Conservation (phyloP, 2,329 filamentous ascomycete species). For the Salinomyces thailandicus region DNA sequence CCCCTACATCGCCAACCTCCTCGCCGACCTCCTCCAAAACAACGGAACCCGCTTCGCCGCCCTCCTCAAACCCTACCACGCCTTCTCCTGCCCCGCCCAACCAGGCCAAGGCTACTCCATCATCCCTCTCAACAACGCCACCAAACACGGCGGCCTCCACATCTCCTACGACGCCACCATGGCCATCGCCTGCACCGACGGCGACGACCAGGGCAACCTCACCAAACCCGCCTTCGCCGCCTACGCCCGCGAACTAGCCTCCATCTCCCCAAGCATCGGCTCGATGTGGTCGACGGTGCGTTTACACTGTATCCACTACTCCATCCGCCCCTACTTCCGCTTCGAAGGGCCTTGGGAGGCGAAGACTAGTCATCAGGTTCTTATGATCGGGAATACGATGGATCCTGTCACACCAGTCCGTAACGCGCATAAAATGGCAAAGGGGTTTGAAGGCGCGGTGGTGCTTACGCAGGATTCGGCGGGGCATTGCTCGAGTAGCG, state of each 20-base stretch:
- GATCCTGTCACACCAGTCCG: conserved; percentile 27
- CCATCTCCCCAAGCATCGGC: conserved; percentile 27
- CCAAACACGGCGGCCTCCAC: neutral
- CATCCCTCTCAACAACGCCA: conserved; percentile 6
- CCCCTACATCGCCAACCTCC: conserved; percentile 25
- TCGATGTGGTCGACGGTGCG: conserved; percentile 29
- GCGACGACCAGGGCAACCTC: conserved; percentile 23
- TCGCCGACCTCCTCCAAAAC: conserved; percentile 26
- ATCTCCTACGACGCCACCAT: conserved; percentile 13
- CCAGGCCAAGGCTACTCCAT: neutral
- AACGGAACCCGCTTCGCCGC: conserved; percentile 22
- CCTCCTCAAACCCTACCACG: conserved; percentile 13
- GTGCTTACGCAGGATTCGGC: conserved; percentile 24
- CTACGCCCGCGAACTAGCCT: conserved; percentile 26
- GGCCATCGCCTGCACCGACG: conserved; percentile 33
- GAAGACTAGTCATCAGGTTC: conserved; percentile 21
- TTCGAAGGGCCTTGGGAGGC: conserved; percentile 22
- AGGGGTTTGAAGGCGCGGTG: conserved; percentile 20
- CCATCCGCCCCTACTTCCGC: conserved; percentile 25
- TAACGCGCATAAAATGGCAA: conserved; percentile 27
- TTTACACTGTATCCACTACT: conserved; percentile 29
- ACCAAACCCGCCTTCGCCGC: conserved; percentile 21
- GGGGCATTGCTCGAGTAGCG: conserved; percentile 22
- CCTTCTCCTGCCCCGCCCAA: conserved; percentile 6
- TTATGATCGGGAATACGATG: conserved; percentile 24